Evolutionary conservation across 176 grass and related monocot genomes (phyloP), one percentile per base, ranked within the genome.

Genomic region (Aegilops bicornis): DNA sequence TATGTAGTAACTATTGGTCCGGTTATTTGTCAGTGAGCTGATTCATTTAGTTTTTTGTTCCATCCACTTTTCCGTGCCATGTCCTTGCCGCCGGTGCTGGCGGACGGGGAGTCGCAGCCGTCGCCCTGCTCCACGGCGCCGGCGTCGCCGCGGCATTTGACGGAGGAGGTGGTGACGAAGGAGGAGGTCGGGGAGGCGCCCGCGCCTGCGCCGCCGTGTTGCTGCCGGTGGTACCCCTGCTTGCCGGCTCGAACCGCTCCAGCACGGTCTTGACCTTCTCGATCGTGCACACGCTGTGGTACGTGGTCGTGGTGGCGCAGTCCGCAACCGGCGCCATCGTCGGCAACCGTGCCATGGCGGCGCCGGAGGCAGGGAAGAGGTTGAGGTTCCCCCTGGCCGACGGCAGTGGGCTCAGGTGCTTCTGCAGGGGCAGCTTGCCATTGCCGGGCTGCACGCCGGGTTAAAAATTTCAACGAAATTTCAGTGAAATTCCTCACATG

Each of bases 251-350:
- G 80, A 92, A 90, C 81, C 91, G 83, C 81, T 92, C 93, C 76
- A 95, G 73, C 5, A 86, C 93, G 31, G 86, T 91, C 86, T 91
- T 91, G 36, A 93, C 93, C 86, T 93, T 95, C 84, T 95, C 93
- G 48, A 95, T 92, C 16, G 93, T 95, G 81, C 91, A 99, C 73
- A 99, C 97, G 89, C 94, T 99, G 79, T 91, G 92, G 88, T 94
- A 94, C 77, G 80, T 89, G 13, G 76, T 70, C 0, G 77, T 80
- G 17, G 43, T 3, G 20, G 80, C 3, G 4, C 70, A 16, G 16
- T 79, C 43, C 10, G 79, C 79, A 0, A 58, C 37, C 1, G 58
- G 7, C 0, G 27, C 6, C 42, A 59, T 1, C 27, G 85, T 8
- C 15, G 47, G 16, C 1, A 74, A 1, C 2, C 27, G 33, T 5